Evolutionary conservation across 306 rosid species (phyloP).

Genomic region (Casuarina cunninghamiana): DNA sequence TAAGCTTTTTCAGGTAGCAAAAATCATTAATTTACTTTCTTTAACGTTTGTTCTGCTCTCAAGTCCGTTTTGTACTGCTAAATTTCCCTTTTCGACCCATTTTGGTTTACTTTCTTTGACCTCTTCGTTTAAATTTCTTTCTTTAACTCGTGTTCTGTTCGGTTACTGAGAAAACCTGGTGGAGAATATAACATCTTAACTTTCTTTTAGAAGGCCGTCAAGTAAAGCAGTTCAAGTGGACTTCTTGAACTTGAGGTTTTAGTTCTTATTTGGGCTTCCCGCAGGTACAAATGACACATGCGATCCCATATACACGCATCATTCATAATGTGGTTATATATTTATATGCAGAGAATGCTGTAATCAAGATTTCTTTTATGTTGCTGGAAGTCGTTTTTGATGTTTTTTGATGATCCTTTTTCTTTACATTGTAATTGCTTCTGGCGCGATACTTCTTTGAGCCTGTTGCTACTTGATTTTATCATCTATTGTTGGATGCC

Average conservation of each 20-base stretch:
- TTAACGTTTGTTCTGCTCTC: neutral
- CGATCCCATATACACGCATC: neutral
- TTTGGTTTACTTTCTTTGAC: neutral
- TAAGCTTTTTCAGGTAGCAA: slow-evolving; percentile 40
- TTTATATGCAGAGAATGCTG: neutral
- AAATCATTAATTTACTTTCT: too few species aligned
- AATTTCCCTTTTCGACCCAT: neutral
- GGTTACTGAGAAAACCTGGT: neutral
- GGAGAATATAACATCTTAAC: neutral
- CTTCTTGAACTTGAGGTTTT: neutral
- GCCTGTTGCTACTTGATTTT: neutral
- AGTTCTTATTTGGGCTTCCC: neutral
- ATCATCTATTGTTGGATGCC: neutral
- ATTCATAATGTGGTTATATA: neutral
- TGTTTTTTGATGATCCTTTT: neutral
- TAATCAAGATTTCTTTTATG: neutral
- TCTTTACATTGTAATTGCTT: neutral
- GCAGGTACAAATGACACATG: neutral
- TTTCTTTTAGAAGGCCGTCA: neutral
- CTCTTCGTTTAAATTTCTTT: neutral
- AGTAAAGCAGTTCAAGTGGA: neutral
- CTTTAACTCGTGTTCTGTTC: neutral
- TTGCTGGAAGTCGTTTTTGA: too few species aligned
- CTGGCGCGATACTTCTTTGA: neutral
- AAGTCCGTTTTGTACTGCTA: neutral